Conservation (phyloP, 768 basidiomycete genomes). For the Suillus fuscotomentosus region DNA sequence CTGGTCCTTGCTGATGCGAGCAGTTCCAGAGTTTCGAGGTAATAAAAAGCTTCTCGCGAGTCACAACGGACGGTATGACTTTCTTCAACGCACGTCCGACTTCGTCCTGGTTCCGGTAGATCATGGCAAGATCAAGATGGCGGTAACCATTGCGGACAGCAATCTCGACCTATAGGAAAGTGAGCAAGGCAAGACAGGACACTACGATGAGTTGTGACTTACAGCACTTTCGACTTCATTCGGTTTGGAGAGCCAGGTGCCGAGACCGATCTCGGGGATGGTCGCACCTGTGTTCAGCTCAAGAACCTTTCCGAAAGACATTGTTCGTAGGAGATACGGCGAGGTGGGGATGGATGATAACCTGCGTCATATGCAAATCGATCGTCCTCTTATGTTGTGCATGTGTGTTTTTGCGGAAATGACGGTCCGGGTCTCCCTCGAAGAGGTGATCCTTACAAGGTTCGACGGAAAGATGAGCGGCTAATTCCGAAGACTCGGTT, state of each 20-base stretch:
- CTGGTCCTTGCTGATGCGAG: conserved; percentile 60
- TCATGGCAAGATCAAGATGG: conserved; percentile 81
- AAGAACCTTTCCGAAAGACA: conserved; percentile 42
- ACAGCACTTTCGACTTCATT: conserved; percentile 76
- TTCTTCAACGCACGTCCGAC: conserved; percentile 74
- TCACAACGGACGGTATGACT: conserved; percentile 73
- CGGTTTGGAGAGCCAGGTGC: conserved; percentile 78
- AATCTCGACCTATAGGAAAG: conserved; percentile 56
- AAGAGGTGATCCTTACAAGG: background rate
- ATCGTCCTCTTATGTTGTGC: conserved; percentile 1
- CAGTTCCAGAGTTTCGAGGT: conserved; percentile 85
- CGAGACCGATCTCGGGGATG: conserved; percentile 79
- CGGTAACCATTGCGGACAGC: conserved; percentile 77
- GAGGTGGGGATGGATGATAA: background rate
- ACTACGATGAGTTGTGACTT: conserved; percentile 15
- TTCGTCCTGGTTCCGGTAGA: conserved; percentile 80
- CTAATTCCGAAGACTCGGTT: background rate
- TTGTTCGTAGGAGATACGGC: conserved; percentile 13
- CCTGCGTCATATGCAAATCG: background rate
- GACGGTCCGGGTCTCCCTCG: background rate
- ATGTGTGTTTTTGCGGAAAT: background rate
- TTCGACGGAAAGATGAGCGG: background rate
- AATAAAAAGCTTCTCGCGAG: conserved; percentile 79
- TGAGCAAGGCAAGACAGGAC: background rate
- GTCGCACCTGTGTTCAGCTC: conserved; percentile 45